These are phyloP conservation scores for Tephrocybe rancida DNA, from an alignment of 768 basidiomycete genomes.

Conservation along the genomic window DNA sequence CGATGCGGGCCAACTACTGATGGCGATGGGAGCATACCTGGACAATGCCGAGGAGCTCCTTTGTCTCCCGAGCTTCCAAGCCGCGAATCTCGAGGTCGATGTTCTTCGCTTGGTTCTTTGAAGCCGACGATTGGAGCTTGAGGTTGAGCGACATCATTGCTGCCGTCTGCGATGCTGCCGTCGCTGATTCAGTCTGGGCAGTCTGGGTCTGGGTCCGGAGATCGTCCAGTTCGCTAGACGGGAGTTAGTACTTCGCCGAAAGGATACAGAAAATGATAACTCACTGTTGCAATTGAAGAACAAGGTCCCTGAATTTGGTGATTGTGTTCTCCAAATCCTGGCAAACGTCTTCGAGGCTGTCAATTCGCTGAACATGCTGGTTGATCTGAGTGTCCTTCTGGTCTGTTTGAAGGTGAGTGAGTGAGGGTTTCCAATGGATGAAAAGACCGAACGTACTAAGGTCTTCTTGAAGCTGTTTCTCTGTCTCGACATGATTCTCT, in stretches of 20 bases:
- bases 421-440: no score
- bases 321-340: slow-evolving; percentile 90
- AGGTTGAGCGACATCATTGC: slow-evolving; percentile 94
- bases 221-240: slow-evolving; percentile 75
- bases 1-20: not conserved
- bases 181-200: slow-evolving; percentile 80
- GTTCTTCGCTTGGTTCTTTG: slow-evolving; percentile 87
- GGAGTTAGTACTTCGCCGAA: slow-evolving; percentile 1
- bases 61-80: slow-evolving; percentile 82
- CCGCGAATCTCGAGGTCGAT: slow-evolving; percentile 89
- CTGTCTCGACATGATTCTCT: slow-evolving; percentile 93
- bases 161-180: slow-evolving; percentile 85
- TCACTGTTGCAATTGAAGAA: slow-evolving; percentile 79
- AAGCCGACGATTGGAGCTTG: slow-evolving; percentile 88
- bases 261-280: slow-evolving; percentile 8
- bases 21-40: slow-evolving; percentile 53
- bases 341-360: slow-evolving; percentile 74
- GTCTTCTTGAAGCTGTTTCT: slow-evolving; percentile 88
- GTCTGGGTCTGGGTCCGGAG: slow-evolving; percentile 86
- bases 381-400: slow-evolving; percentile 70
- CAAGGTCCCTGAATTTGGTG: slow-evolving; percentile 90
- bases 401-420: slow-evolving; percentile 39
- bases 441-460: slow-evolving; percentile 59
- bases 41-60: slow-evolving; percentile 79
- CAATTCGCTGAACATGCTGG: slow-evolving; percentile 66